phyloP scores from a whole-genome alignment of 768 basidiomycete genomes.

The Coprinopsis marcescibilis region DNA sequence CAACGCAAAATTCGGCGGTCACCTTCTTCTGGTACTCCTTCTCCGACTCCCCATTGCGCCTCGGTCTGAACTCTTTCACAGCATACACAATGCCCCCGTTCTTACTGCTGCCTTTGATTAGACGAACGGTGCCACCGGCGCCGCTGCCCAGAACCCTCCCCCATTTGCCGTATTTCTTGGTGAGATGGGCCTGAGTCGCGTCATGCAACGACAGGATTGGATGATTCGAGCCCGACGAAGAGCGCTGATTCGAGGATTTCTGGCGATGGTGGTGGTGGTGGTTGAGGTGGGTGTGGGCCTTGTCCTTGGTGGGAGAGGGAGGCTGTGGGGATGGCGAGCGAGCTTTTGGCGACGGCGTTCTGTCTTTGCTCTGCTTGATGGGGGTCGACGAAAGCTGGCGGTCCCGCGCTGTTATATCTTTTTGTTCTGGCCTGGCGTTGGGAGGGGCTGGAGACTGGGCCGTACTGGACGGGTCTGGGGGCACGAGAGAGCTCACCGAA shows the following conservation, averaged over 20 bases:
- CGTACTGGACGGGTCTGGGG: slow-evolving; percentile 7
- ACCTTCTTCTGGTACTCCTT: slow-evolving; percentile 99
- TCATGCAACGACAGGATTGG: slow-evolving; percentile 62
- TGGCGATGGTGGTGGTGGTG: slow-evolving; percentile 10
- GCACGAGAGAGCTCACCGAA: slow-evolving; percentile 2
- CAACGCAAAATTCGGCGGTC: slow-evolving; percentile 97
- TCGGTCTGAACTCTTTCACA: slow-evolving; percentile 95
- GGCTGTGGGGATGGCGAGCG: slow-evolving; percentile 15
- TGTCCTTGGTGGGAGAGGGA: slow-evolving; percentile 17
- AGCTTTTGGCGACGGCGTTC: slow-evolving; percentile 30
- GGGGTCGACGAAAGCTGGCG: slow-evolving; percentile 13
- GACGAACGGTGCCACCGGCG: slow-evolving; percentile 95
- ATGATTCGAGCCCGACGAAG: slow-evolving; percentile 18
- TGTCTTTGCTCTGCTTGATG: slow-evolving; percentile 40
- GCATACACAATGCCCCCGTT: slow-evolving; percentile 84
- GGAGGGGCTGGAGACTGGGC: slow-evolving; percentile 7
- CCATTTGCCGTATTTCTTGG: slow-evolving; percentile 99
- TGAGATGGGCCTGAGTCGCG: slow-evolving; percentile 83
- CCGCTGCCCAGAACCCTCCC: slow-evolving; percentile 92
- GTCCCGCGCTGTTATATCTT: slow-evolving; percentile 17
- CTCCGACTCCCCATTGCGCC: slow-evolving; percentile 81
- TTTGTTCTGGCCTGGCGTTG: slow-evolving; percentile 14
- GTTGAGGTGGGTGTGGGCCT: slow-evolving; percentile 19
- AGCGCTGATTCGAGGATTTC: slow-evolving; percentile 16
- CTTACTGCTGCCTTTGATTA: slow-evolving; percentile 85